phyloP scores from a whole-genome alignment of 805 yeast genomes.

The Starmerella floris region DNA sequence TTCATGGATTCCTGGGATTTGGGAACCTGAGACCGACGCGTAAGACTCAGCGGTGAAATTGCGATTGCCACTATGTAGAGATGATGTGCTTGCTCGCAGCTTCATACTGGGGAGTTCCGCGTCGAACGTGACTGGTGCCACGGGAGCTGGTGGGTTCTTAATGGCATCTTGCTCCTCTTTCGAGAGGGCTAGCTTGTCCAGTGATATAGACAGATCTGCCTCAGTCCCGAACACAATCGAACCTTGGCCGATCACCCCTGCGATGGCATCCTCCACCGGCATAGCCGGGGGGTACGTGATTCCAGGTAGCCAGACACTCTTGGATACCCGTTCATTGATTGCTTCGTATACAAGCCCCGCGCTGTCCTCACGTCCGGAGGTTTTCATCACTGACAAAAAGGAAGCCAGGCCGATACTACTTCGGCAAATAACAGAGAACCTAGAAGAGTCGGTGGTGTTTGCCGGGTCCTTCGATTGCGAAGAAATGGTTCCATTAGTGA shows the following conservation, averaged over 20 bases:
- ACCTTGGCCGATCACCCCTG: background rate
- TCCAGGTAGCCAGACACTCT: conserved; percentile 19
- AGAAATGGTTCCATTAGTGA: background rate
- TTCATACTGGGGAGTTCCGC: background rate
- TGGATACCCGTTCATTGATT: conserved; percentile 12
- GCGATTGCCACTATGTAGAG: background rate
- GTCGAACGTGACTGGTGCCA: background rate
- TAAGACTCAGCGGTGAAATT: background rate
- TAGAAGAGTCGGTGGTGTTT: background rate
- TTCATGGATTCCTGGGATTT: conserved; percentile 7
- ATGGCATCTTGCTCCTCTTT: conserved; percentile 8
- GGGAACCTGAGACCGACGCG: background rate
- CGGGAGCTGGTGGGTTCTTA: background rate
- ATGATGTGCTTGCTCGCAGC: background rate
- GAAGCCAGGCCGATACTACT: conserved; percentile 6
- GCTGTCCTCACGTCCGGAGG: conserved; percentile 4
- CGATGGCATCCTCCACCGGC: conserved; percentile 11
- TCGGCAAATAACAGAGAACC: background rate
- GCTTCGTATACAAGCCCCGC: conserved; percentile 7
- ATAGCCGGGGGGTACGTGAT: conserved; percentile 17
- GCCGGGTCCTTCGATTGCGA: background rate
- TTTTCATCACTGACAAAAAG: conserved; percentile 12
- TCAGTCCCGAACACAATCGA: background rate
- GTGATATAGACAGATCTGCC: background rate
- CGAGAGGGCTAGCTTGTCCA: conserved; percentile 4